Conservation (phyloP, 208 protist species). For the Porcisia deanei region DNA sequence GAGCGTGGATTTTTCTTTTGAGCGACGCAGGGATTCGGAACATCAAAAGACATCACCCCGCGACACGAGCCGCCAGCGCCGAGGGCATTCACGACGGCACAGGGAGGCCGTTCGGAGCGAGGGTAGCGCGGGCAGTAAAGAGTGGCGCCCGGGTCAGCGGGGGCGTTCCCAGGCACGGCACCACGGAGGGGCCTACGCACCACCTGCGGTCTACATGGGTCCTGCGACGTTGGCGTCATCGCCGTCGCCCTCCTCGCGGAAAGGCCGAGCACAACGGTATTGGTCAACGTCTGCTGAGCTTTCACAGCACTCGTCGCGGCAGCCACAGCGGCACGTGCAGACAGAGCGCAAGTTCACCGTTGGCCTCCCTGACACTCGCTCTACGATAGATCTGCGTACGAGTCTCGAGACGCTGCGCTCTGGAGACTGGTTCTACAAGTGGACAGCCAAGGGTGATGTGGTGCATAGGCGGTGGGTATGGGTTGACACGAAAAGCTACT, state of each 20-base stretch:
- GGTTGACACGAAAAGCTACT: slow-evolving; percentile 72
- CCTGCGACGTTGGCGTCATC: not conserved
- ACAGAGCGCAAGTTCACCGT: slow-evolving; percentile 22
- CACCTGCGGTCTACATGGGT: slow-evolving; percentile 28
- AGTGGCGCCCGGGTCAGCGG: not conserved
- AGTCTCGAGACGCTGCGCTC: slow-evolving; percentile 59
- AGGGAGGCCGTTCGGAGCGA: not conserved
- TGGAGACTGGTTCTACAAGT: slow-evolving; percentile 91
- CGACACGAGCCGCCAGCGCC: not conserved
- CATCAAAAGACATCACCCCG: not conserved
- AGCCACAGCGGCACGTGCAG: not conserved
- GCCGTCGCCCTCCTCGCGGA: slow-evolving; percentile 17
- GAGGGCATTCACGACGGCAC: slow-evolving; percentile 2
- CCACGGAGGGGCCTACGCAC: slow-evolving; percentile 17
- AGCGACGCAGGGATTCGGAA: not conserved
- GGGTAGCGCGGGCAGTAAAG: not conserved
- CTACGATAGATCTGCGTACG: slow-evolving; percentile 68
- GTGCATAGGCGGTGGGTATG: slow-evolving; percentile 77
- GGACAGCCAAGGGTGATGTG: slow-evolving; percentile 42
- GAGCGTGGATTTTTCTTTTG: not conserved
- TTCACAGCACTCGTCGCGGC: slow-evolving; percentile 8
- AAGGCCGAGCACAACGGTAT: slow-evolving; percentile 5
- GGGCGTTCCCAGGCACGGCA: not conserved
- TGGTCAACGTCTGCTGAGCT: slow-evolving; percentile 1
- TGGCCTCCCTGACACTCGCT: slow-evolving; percentile 46